Percentiles rank a stretch among this genome's conserved stretches.
These are phyloP conservation scores for Naganishia kalamii DNA, from an alignment of 768 basidiomycete species.

Conservation along the genomic window DNA sequence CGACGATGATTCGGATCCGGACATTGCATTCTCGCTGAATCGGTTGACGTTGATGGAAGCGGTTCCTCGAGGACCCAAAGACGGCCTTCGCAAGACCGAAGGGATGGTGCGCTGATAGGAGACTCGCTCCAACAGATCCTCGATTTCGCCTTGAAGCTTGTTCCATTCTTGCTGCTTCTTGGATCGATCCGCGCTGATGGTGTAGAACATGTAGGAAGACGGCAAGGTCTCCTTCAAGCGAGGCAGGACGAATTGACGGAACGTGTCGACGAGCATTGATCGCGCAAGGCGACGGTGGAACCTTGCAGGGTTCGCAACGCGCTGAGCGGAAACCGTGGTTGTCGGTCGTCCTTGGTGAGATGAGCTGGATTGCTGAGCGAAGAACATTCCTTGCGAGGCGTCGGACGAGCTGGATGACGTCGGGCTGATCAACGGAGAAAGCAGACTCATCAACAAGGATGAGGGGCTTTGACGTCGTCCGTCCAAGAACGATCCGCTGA, in stretches of 20 bases:
- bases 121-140: constrained; percentile 26
- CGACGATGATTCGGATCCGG: constrained; percentile 21
- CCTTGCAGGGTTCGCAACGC: constrained; percentile 27
- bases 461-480: constrained; percentile 29
- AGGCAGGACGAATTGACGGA: constrained; percentile 43
- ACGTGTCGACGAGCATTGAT: constrained; percentile 46
- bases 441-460: constrained; percentile 37
- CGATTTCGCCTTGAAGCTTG: constrained; percentile 31
- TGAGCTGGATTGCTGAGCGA: neutral
- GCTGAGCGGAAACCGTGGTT: neutral
- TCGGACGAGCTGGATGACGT: constrained; percentile 14
- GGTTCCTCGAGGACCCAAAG: neutral
- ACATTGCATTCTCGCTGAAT: constrained; percentile 4
- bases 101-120: constrained; percentile 17
- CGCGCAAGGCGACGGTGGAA: constrained; percentile 45
- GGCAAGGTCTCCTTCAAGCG: constrained; percentile 37
- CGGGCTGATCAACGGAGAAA: constrained; percentile 33
- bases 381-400: neutral
- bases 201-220: constrained; percentile 39
- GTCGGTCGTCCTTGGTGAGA: constrained; percentile 10
- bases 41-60: neutral
- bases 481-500: neutral
- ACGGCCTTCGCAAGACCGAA: neutral
- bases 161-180: constrained; percentile 33
- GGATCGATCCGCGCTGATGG: constrained; percentile 29